phyloP scores from a whole-genome alignment of 306 rosid genomes.

The Begonia masoniana region DNA sequence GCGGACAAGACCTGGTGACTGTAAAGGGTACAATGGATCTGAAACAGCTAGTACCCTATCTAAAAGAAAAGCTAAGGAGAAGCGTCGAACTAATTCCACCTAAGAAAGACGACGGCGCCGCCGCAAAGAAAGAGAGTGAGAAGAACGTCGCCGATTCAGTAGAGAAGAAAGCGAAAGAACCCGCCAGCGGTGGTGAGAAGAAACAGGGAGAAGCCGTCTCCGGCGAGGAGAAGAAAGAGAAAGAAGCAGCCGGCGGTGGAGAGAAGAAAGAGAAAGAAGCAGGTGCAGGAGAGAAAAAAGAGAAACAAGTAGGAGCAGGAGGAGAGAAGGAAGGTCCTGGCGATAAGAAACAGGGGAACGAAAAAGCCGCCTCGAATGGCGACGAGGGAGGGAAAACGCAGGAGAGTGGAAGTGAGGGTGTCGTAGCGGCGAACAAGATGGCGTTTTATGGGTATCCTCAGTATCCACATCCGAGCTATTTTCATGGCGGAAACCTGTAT shows the following conservation, averaged over 20 bases:
- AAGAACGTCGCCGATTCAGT: conserved; percentile 8
- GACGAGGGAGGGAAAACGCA: conserved; percentile 15
- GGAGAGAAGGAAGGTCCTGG: conserved; percentile 9
- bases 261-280: conserved; percentile 24
- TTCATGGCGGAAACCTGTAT: conserved; percentile 15
- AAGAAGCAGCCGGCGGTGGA: conserved; percentile 9
- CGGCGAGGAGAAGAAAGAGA: conserved; percentile 12
- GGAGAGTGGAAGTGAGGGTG: conserved; percentile 3
- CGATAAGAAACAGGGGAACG: conserved; percentile 10
- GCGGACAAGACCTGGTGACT: conserved; percentile 42
- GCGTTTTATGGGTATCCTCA: conserved; percentile 35
- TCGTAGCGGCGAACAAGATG: conserved; percentile 41
- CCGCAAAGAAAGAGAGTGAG: conserved; percentile 11
- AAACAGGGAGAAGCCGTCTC: conserved; percentile 8
- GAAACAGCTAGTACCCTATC: conserved; percentile 31
- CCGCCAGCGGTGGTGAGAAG: conserved; percentile 3
- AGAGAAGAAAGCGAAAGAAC: conserved; percentile 13
- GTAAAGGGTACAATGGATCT: conserved; percentile 54
- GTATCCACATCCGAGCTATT: conserved; percentile 15
- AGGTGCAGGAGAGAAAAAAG: conserved; percentile 20
- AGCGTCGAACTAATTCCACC: conserved; percentile 56
- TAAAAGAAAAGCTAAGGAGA: conserved; percentile 36
- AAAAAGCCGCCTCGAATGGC: conserved; percentile 4
- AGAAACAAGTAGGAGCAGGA: conserved; percentile 10
- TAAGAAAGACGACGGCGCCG: conserved; percentile 34